These are phyloP conservation scores for Cytospora paraplurivora DNA, from an alignment of 2,329 filamentous ascomycete species.

Conservation along the genomic window DNA sequence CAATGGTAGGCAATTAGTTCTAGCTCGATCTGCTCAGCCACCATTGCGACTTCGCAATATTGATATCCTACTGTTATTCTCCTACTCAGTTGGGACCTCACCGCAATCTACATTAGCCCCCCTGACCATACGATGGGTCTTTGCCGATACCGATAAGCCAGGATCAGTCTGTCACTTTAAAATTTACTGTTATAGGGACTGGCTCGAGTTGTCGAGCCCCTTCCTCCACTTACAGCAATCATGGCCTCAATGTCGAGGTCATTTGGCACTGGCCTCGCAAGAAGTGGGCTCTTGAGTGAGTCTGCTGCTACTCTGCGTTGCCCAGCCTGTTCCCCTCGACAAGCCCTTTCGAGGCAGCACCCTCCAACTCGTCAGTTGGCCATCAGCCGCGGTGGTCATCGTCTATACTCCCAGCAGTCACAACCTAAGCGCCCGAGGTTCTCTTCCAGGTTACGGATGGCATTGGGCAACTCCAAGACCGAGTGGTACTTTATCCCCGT, in stretches of 20 bases:
- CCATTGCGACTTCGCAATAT: background rate
- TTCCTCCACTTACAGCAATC: conserved; percentile 12
- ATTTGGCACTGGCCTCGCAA: conserved; percentile 27
- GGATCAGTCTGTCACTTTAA: conserved; percentile 17
- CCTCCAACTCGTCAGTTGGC: conserved; percentile 33
- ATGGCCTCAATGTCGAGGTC: conserved; percentile 29
- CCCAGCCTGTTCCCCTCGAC: conserved; percentile 26
- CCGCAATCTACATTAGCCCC: conserved; percentile 9
- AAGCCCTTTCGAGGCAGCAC: conserved; percentile 21
- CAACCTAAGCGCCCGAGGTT: conserved; percentile 50
- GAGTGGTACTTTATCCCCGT: conserved; percentile 92
- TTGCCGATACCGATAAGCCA: conserved; percentile 27
- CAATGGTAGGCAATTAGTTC: no score
- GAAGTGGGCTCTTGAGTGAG: conserved; percentile 27
- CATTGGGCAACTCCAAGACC: conserved; percentile 58
- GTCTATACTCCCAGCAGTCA: conserved; percentile 45
- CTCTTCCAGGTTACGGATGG: conserved; percentile 53
- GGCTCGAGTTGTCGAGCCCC: conserved; percentile 10
- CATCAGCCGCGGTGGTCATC: conserved; percentile 32
- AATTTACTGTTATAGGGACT: conserved; percentile 1
- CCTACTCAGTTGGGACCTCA: conserved; percentile 17
- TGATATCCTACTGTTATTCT: background rate
- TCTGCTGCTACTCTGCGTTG: conserved; percentile 24
- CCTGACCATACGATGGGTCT: conserved; percentile 27
- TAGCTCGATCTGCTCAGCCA: no score